Conservation (phyloP, 768 basidiomycete genomes). For the Gautieria morchelliformis region DNA sequence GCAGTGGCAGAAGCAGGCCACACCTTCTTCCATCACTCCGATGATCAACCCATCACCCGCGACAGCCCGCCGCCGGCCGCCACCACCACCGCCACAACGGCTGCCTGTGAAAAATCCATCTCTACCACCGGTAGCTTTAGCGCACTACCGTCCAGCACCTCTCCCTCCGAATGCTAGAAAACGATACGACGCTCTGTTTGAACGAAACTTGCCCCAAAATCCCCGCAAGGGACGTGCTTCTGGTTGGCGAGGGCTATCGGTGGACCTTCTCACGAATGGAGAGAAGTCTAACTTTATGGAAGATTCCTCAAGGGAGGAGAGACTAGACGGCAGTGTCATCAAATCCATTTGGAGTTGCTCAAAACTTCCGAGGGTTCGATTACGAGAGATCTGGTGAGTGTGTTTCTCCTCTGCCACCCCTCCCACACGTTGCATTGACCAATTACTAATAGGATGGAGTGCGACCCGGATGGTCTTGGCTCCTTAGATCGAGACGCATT, state of each 20-base stretch:
- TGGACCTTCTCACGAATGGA: conserved; percentile 47
- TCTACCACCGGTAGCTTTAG: conserved; percentile 17
- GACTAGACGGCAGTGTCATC: conserved; percentile 46
- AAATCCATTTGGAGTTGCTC: conserved; percentile 56
- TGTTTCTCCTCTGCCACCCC: background rate
- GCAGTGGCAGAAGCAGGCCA: background rate
- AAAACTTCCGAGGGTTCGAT: conserved; percentile 38
- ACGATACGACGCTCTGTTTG: conserved; percentile 63
- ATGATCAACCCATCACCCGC: conserved; percentile 18
- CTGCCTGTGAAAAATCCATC: conserved; percentile 15
- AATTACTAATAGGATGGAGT: conserved; percentile 49
- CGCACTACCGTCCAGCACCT: conserved; percentile 46
- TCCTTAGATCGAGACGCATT: conserved; percentile 59
- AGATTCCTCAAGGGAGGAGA: conserved; percentile 34
- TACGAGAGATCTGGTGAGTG: conserved; percentile 57
- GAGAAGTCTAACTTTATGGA: conserved; percentile 23
- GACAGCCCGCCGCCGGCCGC: conserved; percentile 30
- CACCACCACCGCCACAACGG: conserved; percentile 24
- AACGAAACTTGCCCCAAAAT: conserved; percentile 43
- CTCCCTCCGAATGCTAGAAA: conserved; percentile 52
- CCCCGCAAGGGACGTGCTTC: conserved; percentile 46
- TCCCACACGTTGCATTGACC: background rate
- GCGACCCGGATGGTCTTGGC: conserved; percentile 46
- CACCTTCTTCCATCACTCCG: conserved; percentile 15
- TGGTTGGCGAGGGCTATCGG: conserved; percentile 67